Conservation (phyloP, 768 basidiomycete species). For the Pleurotus tuber-regium region DNA sequence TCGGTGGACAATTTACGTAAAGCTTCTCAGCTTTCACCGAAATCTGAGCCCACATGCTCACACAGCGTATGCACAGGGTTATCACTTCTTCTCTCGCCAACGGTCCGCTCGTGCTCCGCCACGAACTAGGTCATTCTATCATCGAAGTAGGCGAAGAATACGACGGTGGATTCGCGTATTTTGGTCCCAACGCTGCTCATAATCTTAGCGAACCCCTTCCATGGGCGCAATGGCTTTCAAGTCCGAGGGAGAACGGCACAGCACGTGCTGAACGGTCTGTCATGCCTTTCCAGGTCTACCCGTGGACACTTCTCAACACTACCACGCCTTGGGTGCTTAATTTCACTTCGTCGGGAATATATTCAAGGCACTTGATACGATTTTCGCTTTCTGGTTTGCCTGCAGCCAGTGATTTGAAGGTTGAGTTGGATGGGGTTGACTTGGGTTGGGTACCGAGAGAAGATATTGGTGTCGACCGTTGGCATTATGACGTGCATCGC, state of each 20-base stretch:
- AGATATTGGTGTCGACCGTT: slow-evolving; percentile 65
- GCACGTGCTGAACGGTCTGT: slow-evolving; percentile 61
- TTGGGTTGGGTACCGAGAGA: slow-evolving; percentile 56
- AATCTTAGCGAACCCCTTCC: slow-evolving; percentile 42
- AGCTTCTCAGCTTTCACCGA: slow-evolving; percentile 19
- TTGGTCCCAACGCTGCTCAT: slow-evolving; percentile 61
- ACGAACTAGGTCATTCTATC: slow-evolving; percentile 80
- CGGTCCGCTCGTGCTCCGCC: slow-evolving; percentile 71
- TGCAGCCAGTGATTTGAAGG: slow-evolving; percentile 43
- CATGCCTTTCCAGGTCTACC: slow-evolving; percentile 74
- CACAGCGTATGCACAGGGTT: slow-evolving; percentile 40
- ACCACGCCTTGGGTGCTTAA: slow-evolving; percentile 54
- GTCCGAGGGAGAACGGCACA: slow-evolving; percentile 18
- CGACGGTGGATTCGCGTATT: slow-evolving; percentile 75
- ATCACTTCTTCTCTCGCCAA: slow-evolving; percentile 74
- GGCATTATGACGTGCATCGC: slow-evolving; percentile 66
- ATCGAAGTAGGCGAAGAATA: slow-evolving; percentile 83
- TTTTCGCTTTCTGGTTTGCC: slow-evolving; percentile 78
- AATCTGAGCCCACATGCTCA: slow-evolving; percentile 2
- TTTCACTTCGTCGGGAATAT: slow-evolving; percentile 65
- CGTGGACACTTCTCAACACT: slow-evolving; percentile 71
- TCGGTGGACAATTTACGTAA: slow-evolving; percentile 79
- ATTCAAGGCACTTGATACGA: slow-evolving; percentile 56
- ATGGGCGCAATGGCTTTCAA: slow-evolving; percentile 73
- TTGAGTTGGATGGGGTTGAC: slow-evolving; percentile 59